A percentile compares a stretch with the other conserved stretches of the same genome.
These are phyloP conservation scores for Balamuthia mandrillaris DNA, from an alignment of 208 protist species.

Conservation along the genomic window DNA sequence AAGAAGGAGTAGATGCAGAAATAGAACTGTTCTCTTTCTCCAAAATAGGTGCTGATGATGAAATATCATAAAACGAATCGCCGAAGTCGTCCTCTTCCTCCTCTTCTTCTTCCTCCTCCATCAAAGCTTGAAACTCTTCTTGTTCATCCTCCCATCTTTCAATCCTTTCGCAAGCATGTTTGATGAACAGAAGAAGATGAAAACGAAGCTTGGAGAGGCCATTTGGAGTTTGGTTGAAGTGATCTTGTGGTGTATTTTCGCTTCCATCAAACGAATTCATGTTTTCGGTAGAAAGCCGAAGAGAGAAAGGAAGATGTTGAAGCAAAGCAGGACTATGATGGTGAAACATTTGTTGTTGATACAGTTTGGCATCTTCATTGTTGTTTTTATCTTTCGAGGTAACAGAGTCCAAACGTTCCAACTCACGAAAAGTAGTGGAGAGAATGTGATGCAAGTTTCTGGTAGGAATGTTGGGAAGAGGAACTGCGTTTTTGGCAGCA, in stretches of 20 bases:
- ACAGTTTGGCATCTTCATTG: no score
- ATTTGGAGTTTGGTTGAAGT: no score
- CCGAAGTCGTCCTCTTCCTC: background rate
- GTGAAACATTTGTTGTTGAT: no score
- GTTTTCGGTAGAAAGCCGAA: no score
- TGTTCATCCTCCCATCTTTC: background rate
- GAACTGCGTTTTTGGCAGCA: background rate
- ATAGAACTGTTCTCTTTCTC: background rate
- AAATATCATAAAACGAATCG: background rate
- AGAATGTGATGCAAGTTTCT: background rate
- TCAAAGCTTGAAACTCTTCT: background rate
- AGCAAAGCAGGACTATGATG: no score
- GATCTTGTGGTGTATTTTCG: no score
- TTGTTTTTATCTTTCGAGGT: no score
- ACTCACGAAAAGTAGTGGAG: background rate
- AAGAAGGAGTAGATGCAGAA: background rate
- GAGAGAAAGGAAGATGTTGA: no score
- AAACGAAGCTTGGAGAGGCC: no score
- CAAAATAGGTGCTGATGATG: background rate
- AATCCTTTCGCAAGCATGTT: no score
- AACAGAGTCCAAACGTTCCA: background rate
- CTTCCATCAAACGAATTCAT: no score
- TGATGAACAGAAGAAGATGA: background rate
- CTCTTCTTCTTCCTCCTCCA: background rate
- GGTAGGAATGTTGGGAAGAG: background rate